Evolutionary conservation across 345 rosid species (phyloP).

Genomic region (Corchorus capsularis): DNA sequence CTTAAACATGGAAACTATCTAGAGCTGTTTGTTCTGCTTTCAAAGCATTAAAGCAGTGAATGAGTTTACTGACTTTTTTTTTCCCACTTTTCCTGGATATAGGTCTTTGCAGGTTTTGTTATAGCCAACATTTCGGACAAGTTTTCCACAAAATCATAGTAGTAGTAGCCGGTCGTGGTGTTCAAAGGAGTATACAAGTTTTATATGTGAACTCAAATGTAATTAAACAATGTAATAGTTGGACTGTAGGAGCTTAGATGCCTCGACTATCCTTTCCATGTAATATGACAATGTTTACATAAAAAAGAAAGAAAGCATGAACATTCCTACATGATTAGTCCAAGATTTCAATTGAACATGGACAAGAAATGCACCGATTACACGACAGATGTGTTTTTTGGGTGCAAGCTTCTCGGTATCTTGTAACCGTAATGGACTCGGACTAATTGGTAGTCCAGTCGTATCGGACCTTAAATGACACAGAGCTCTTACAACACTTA

Average conservation of each 20-base stretch:
- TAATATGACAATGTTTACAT: not conserved
- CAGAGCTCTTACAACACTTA: too few relatives aligned
- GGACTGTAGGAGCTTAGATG: not conserved
- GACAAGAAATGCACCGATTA: not conserved
- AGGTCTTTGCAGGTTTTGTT: conserved; percentile 68
- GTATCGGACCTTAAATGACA: too few relatives aligned
- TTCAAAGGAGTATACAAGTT: not conserved
- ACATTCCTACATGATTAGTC: not conserved
- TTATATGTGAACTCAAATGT: not conserved
- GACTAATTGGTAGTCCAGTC: too few relatives aligned
- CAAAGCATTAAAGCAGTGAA: not conserved
- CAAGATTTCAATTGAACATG: not conserved
- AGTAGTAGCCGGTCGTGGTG: conserved; percentile 14
- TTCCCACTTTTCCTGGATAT: conserved; percentile 22
- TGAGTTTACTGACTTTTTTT: not conserved
- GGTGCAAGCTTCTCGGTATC: too few relatives aligned
- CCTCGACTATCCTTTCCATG: not conserved
- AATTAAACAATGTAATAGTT: conserved; percentile 10
- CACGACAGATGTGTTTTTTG: not conserved
- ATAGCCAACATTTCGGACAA: conserved; percentile 51
- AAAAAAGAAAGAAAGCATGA: not conserved
- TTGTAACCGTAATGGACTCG: too few relatives aligned
- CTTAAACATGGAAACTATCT: not conserved
- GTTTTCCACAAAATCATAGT: conserved; percentile 28
- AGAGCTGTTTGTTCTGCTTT: not conserved